These are phyloP conservation scores for Diaporthe vaccinii DNA, from an alignment of 2,329 filamentous ascomycete genomes.

Conservation along the genomic window DNA sequence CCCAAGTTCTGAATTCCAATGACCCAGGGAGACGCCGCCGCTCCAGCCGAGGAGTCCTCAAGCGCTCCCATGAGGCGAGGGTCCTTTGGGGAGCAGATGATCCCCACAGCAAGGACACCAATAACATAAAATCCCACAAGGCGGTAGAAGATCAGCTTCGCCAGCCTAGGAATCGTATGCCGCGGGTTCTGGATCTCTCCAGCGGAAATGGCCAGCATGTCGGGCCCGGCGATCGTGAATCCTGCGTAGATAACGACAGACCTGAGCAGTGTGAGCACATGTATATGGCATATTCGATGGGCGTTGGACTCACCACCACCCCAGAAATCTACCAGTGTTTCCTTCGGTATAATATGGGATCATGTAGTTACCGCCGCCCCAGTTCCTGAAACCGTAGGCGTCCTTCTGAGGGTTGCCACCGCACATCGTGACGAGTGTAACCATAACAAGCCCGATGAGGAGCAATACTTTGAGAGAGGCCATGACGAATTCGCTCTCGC, in stretches of 20 bases:
- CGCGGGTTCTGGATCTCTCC: conserved; percentile 43
- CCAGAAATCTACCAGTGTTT: conserved; percentile 2
- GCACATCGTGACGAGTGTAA: conserved; percentile 29
- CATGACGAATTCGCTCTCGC: conserved; percentile 38
- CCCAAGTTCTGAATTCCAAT: conserved; percentile 73
- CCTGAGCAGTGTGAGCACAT: conserved; percentile 25
- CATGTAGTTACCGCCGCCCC: conserved; percentile 57
- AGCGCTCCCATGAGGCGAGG: conserved; percentile 48
- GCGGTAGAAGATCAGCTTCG: conserved; percentile 49
- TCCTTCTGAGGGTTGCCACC: conserved; percentile 35
- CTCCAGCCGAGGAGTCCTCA: conserved; percentile 44
- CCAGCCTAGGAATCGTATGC: conserved; percentile 41
- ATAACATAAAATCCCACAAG: conserved; percentile 50
- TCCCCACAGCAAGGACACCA: conserved; percentile 47
- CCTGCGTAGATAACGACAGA: conserved; percentile 34
- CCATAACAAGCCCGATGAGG: conserved; percentile 35
- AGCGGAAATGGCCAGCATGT: conserved; percentile 41
- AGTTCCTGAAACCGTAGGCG: conserved; percentile 56
- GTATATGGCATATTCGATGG: too few relatives aligned
- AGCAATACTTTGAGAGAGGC: conserved; percentile 36
- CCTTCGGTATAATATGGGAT: conserved; percentile 45
- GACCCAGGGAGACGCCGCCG: conserved; percentile 56
- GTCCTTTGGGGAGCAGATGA: conserved; percentile 51
- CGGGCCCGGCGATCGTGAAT: conserved; percentile 39
- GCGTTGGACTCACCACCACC: conserved; percentile 4